These are phyloP conservation scores for Trichosporon asahii DNA, from an alignment of 1,284 basidiomycete genomes.

Conservation along the genomic window DNA sequence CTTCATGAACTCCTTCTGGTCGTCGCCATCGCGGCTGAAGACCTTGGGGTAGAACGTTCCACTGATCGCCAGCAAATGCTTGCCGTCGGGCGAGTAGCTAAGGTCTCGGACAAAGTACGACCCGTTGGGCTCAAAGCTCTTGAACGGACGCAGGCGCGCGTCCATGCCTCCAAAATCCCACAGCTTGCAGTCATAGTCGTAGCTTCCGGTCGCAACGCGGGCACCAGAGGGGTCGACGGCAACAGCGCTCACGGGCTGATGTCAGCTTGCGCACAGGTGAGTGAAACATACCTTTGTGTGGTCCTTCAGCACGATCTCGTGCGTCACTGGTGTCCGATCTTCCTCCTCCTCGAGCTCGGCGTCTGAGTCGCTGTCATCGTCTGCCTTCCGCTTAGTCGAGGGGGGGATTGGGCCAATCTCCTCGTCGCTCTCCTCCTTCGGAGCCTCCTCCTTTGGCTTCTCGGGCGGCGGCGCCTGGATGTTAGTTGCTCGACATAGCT, in stretches of 20 bases:
- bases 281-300: conserved; percentile 66
- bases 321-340: conserved; percentile 55
- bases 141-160: conserved; percentile 77
- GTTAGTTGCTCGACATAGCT: background rate
- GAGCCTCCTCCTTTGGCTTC: background rate
- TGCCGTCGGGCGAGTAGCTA: conserved; percentile 80
- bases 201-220: conserved; percentile 81
- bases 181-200: conserved; percentile 95
- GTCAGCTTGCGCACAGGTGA: background rate
- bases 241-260: conserved; percentile 77
- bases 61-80: conserved; percentile 77
- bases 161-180: conserved; percentile 99
- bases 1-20: conserved; percentile 84
- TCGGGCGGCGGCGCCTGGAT: background rate
- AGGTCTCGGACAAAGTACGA: conserved; percentile 88
- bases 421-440: conserved; percentile 28
- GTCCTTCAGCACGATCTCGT: conserved; percentile 85
- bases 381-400: conserved; percentile 36
- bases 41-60: conserved; percentile 84
- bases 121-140: conserved; percentile 88
- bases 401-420: conserved; percentile 40
- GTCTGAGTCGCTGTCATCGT: conserved; percentile 26
- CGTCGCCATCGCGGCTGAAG: conserved; percentile 84
- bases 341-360: conserved; percentile 42
- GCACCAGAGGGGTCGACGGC: conserved; percentile 90